A percentile compares a stretch with the other conserved stretches of the same genome.
These are phyloP conservation scores for Diphasiastrum complanatum DNA, from an alignment of 83 land plant species.

Conservation along the genomic window DNA sequence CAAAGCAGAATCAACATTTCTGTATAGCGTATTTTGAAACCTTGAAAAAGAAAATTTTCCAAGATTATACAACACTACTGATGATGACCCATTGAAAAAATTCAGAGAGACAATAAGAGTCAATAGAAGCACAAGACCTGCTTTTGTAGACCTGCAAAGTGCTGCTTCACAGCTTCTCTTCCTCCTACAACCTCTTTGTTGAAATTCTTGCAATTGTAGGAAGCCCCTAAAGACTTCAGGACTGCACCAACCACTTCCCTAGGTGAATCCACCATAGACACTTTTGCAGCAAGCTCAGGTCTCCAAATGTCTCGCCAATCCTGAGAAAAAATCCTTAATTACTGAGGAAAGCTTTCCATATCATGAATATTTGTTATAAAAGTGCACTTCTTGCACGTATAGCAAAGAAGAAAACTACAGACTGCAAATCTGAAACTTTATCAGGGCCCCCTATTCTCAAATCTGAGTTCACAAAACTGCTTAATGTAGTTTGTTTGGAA, in stretches of 20 bases:
- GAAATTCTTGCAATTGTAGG: constrained; percentile 67
- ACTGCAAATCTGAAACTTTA: no score
- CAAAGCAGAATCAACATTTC: background rate
- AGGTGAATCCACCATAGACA: constrained; percentile 84
- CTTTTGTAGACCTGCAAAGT: constrained; percentile 40
- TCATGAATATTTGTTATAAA: background rate
- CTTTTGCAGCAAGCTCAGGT: constrained; percentile 79
- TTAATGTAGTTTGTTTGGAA: no score
- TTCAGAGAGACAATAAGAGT: background rate
- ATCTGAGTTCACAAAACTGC: no score
- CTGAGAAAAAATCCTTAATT: constrained; percentile 33
- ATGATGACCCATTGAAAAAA: background rate
- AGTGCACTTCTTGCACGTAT: background rate
- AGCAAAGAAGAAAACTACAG: no score
- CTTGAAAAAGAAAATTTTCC: background rate
- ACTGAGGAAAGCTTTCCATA: background rate
- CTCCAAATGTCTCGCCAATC: constrained; percentile 91
- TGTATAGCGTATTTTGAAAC: background rate
- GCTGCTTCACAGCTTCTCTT: constrained; percentile 41
- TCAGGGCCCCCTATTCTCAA: no score
- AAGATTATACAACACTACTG: background rate
- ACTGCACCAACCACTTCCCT: constrained; percentile 88
- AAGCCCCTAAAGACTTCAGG: constrained; percentile 72
- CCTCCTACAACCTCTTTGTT: constrained; percentile 65
- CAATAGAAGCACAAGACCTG: constrained; percentile 43